Conservation (phyloP, 176 grass and related monocot species). For the Ensete ventricosum region DNA sequence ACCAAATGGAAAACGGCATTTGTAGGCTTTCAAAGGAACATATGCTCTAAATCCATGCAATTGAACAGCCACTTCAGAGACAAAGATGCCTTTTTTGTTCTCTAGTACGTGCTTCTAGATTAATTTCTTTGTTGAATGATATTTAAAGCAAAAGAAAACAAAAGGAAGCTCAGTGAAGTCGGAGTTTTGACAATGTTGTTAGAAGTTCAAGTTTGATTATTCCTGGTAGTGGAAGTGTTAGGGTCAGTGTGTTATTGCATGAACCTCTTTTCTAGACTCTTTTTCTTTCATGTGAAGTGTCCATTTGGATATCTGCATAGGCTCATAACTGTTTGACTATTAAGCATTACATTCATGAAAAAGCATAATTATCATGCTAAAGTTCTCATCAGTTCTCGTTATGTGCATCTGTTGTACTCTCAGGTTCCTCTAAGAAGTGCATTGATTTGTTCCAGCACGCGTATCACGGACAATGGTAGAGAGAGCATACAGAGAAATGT, state of each 20-base stretch:
- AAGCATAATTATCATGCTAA: background rate
- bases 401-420: conserved; percentile 10
- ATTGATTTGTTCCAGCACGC: conserved; percentile 65
- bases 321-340: background rate
- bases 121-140: no score
- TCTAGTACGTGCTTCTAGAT: no score
- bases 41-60: no score
- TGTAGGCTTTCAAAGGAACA: background rate
- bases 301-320: background rate
- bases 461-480: conserved; percentile 86
- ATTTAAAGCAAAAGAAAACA: no score
- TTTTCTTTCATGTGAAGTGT: no score
- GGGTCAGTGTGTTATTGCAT: background rate
- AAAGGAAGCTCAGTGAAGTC: no score
- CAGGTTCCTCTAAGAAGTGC: conserved; percentile 92
- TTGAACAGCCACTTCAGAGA: no score
- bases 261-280: background rate
- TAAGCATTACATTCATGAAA: background rate
- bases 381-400: background rate
- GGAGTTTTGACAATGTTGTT: no score
- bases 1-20: background rate
- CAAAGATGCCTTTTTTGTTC: no score
- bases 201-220: no score
- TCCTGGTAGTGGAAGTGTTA: background rate
- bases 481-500: conserved; percentile 82